Base-by-base conservation (phyloP, 495 filamentous ascomycete genomes). In the Copromyces sp. region DNA sequence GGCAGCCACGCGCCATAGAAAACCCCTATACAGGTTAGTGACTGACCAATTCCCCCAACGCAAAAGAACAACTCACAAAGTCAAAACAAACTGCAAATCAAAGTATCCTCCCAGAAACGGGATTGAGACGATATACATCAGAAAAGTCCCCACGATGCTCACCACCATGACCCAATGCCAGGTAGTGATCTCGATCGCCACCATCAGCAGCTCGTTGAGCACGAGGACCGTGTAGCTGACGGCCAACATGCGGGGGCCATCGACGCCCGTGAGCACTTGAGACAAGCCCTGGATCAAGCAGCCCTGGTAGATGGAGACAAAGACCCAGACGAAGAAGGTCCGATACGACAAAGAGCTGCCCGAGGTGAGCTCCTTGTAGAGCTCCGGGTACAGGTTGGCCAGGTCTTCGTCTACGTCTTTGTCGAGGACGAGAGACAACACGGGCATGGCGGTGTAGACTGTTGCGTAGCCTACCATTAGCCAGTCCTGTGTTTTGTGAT, bases 241-340 rank as follows among this genome's bases (percentile, higher is more conserved):
- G 73, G 93, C 90, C 70, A 98, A 92, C 89, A 99, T 95, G 39
- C 85, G 87, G 14, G 85, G 84, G 11, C 89, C 85, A 69, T 90
- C 87, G 14, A 90, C 88, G 70, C 91, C 91, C 3, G 96, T 89
- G 2, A 99, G 86, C 35, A 99, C 82, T 82, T 99, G 94, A 16
- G 91, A 91, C 38, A 97, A 84, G 24, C 94, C 94, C 83, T 99
- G 94, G 79, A 99, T 97, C 74, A 97, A 89, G 47, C 90, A 87
- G 68, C 95, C 96, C 82, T 99, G 96, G 82, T 98, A 99, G 74
- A 98, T 90, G 45, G 91, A 94, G 20, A 99, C 90, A 16, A 94
- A 84, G n/a, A 98, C 92, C 96, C 96, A 99, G 75, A 93, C 89
- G 83, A 97, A 97, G 81, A 99, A 99, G 39, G 94, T 97, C 39